Conservation (phyloP, 192 early-diverging fungal genomes). For the Piromyces finnis region DNA sequence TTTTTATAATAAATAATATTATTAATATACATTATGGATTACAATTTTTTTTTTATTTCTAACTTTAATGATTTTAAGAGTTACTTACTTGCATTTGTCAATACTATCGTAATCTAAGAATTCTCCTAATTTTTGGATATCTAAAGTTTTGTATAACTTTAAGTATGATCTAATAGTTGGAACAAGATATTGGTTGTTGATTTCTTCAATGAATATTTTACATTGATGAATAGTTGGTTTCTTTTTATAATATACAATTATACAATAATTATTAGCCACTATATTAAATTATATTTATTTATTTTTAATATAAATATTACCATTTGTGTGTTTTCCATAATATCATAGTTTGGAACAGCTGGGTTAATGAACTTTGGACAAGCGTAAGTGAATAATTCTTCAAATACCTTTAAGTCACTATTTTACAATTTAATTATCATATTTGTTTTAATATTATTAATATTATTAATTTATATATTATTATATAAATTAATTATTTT, state of each 20-base stretch:
- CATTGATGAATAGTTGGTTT: conserved; percentile 66
- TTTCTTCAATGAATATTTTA: conserved; percentile 71
- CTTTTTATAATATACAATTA: background rate
- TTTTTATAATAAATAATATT: background rate
- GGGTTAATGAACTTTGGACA: conserved; percentile 94
- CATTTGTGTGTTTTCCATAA: conserved; percentile 16
- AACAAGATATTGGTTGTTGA: conserved; percentile 63
- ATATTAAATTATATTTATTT: no score
- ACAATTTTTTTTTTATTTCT: no score
- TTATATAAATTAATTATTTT: no score
- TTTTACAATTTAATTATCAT: conserved; percentile 9
- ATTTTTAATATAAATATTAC: conserved; percentile 1
- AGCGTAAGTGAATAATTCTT: conserved; percentile 77
- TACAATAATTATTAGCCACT: no score
- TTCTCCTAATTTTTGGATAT: conserved; percentile 65
- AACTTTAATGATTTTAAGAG: background rate
- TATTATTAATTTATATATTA: no score
- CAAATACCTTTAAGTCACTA: conserved; percentile 52
- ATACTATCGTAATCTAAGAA: conserved; percentile 67
- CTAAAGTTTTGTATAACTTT: conserved; percentile 89
- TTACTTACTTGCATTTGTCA: conserved; percentile 46
- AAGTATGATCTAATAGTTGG: conserved; percentile 84
- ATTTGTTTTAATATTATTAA: no score
- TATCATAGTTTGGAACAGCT: conserved; percentile 67
- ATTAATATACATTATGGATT: no score